phyloP scores from a whole-genome alignment of 2,329 filamentous ascomycete genomes.

The Microdochium paspali region DNA sequence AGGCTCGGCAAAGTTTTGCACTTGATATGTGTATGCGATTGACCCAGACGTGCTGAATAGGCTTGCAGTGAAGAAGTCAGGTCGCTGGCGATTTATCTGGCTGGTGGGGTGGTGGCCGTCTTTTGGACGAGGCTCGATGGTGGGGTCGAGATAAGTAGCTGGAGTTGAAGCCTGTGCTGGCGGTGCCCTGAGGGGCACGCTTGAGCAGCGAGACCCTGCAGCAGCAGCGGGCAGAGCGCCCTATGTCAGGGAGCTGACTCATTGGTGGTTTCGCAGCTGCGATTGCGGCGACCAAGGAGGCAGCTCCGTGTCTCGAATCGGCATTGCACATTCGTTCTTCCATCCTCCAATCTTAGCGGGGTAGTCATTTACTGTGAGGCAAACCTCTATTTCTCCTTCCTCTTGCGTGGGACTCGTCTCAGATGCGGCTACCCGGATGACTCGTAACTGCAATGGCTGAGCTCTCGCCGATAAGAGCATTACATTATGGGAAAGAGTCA shows the following conservation, averaged over 20 bases:
- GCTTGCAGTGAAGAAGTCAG: not conserved
- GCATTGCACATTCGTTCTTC: not conserved
- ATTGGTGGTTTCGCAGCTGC: not conserved
- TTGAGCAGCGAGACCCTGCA: not conserved
- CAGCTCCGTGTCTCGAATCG: not conserved
- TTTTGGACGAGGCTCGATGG: not conserved
- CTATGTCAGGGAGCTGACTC: not conserved
- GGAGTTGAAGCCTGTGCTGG: not conserved
- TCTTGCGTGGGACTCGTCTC: no score
- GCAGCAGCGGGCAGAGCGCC: not conserved
- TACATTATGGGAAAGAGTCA: no score
- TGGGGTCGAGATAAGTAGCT: constrained; percentile 1
- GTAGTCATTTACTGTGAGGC: not conserved
- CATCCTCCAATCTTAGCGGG: not conserved
- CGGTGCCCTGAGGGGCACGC: not conserved
- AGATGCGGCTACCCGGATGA: no score
- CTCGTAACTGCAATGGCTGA: no score
- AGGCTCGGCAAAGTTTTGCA: no score
- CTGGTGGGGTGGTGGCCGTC: not conserved
- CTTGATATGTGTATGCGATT: no score
- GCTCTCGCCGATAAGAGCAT: no score
- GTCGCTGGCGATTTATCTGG: not conserved
- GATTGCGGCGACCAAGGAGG: not conserved
- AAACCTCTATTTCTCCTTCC: no score
- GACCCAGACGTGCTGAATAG: not conserved